Conservation (phyloP, 1,284 basidiomycete genomes). For the Coniferiporia sulphurascens region DNA sequence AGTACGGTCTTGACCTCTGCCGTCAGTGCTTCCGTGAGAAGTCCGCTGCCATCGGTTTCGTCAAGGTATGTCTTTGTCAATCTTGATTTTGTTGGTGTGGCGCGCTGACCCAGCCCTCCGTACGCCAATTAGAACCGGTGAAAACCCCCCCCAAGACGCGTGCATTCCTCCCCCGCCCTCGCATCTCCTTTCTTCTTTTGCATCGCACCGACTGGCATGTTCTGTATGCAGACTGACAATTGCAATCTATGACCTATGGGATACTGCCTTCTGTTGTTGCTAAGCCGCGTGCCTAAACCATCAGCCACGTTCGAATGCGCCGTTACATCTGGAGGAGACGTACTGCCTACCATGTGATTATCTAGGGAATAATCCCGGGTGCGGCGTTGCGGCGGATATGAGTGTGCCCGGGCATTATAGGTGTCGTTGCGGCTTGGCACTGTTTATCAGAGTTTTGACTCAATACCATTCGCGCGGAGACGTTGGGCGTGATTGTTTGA, state of each 20-base stretch:
- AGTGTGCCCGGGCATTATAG: no score
- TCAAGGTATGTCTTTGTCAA: slow-evolving; percentile 61
- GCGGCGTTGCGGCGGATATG: no score
- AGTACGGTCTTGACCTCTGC: slow-evolving; percentile 93
- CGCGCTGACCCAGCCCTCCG: neutral
- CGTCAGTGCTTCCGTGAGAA: slow-evolving; percentile 99
- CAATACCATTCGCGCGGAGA: no score
- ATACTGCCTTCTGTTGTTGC: neutral
- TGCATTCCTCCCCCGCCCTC: neutral
- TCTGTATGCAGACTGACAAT: slow-evolving; percentile 2
- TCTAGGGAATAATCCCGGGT: no score
- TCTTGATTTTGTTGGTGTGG: neutral
- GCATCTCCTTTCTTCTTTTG: neutral
- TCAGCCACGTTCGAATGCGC: neutral
- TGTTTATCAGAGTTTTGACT: no score
- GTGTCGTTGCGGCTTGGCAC: no score
- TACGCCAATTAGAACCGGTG: slow-evolving; percentile 38
- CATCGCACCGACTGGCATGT: neutral
- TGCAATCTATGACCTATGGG: neutral
- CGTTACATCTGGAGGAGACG: neutral
- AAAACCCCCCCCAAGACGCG: slow-evolving; percentile 20
- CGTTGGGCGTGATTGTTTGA: no score
- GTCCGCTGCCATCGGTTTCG: slow-evolving; percentile 88
- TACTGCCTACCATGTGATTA: no score
- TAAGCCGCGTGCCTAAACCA: neutral